Percentiles rank a stretch among this genome's conserved stretches.
These are phyloP conservation scores for Coemansia sp. DNA, from an alignment of 192 early-diverging fungal species.

Conservation along the genomic window DNA sequence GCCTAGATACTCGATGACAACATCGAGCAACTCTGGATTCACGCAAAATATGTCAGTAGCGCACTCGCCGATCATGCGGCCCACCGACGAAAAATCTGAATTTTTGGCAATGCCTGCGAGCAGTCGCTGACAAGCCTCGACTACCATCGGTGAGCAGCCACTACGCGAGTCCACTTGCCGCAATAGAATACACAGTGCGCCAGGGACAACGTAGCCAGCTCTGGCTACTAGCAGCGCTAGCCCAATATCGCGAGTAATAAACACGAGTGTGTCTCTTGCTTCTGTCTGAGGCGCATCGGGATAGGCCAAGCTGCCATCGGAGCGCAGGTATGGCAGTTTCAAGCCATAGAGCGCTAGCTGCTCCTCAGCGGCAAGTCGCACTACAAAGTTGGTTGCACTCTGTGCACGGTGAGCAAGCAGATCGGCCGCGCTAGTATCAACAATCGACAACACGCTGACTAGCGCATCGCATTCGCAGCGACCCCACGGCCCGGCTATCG, in stretches of 20 bases:
- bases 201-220: conserved; percentile 24
- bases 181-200: conserved; percentile 30
- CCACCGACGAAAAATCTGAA: conserved; percentile 11
- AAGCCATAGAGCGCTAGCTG: conserved; percentile 36
- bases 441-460: conserved; percentile 12
- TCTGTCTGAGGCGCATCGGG: conserved; percentile 23
- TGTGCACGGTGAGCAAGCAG: conserved; percentile 30
- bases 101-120: conserved; percentile 19
- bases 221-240: conserved; percentile 22
- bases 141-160: conserved; percentile 14
- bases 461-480: neutral
- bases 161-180: conserved; percentile 16
- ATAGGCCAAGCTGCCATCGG: conserved; percentile 25
- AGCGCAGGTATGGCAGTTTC: conserved; percentile 21
- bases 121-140: conserved; percentile 28
- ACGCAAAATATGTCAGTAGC: conserved; percentile 30
- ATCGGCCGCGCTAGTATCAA: conserved; percentile 20
- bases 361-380: conserved; percentile 40
- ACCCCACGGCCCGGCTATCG: conserved; percentile 36
- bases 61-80: conserved; percentile 16
- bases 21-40: conserved; percentile 20
- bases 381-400: conserved; percentile 12
- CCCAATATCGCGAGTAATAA: conserved; percentile 49
- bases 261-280: conserved; percentile 21
- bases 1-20: neutral